Conservation (phyloP, 139 green algal species). For the Picochlorum sp. region DNA sequence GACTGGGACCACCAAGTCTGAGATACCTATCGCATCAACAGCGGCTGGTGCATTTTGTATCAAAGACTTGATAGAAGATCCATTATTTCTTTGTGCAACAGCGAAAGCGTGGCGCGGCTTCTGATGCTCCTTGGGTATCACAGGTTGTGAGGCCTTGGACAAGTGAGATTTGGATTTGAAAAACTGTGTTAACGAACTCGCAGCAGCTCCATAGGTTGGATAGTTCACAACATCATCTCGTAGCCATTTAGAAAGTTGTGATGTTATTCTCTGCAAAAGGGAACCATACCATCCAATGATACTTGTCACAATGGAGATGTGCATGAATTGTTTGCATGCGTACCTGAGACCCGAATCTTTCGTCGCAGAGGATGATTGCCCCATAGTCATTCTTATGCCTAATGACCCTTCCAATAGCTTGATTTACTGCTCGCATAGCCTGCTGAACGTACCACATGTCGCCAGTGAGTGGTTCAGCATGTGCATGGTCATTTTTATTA, state of each 20-base stretch:
- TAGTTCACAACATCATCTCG: conserved; percentile 41
- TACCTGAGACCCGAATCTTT: conserved; percentile 46
- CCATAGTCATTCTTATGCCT: conserved; percentile 89
- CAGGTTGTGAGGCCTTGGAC: too few relatives aligned
- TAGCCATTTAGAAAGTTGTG: conserved; percentile 69
- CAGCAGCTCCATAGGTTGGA: conserved; percentile 55
- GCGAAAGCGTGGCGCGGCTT: too few relatives aligned
- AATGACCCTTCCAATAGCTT: conserved; percentile 95
- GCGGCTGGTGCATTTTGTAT: conserved; percentile 17
- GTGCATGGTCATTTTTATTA: background rate
- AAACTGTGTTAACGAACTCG: conserved; percentile 62
- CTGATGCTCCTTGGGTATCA: too few relatives aligned
- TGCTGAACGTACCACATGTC: conserved; percentile 69
- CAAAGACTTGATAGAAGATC: background rate
- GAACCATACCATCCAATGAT: background rate
- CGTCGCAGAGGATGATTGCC: conserved; percentile 77
- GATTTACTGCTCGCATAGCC: conserved; percentile 83
- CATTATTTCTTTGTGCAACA: too few relatives aligned
- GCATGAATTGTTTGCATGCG: too few relatives aligned
- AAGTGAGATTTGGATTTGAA: conserved; percentile 51
- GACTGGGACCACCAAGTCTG: conserved; percentile 6
- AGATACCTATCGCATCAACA: conserved; percentile 14
- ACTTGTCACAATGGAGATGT: too few relatives aligned
- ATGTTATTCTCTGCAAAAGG: conserved; percentile 17
- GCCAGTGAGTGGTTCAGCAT: conserved; percentile 5